Percentiles rank a stretch among this genome's conserved stretches.
Conservation (phyloP, 768 basidiomycete species). For the Russula griseocarnosa region DNA sequence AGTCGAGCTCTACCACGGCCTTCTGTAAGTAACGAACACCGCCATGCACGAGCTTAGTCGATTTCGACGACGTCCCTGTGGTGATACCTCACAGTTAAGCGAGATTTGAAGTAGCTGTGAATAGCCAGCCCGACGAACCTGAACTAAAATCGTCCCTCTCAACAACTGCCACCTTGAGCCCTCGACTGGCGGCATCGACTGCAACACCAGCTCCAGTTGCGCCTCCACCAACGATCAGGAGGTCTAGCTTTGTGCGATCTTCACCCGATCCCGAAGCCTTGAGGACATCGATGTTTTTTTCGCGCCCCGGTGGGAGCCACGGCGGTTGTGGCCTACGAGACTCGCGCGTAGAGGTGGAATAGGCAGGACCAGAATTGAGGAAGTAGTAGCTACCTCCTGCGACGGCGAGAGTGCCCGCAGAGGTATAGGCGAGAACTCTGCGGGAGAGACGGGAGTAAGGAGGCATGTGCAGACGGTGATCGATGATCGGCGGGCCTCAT, state of each 20-base stretch:
- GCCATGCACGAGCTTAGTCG: constrained; percentile 97
- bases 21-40: constrained; percentile 98
- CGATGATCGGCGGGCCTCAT: too few relatives aligned
- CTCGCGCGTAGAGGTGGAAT: constrained; percentile 58
- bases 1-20: constrained; percentile 91
- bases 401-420: constrained; percentile 50
- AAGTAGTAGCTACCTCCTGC: constrained; percentile 64
- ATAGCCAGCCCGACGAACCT: constrained; percentile 44
- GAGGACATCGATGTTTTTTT: constrained; percentile 60
- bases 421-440: constrained; percentile 49
- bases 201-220: constrained; percentile 97
- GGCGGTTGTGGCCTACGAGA: constrained; percentile 69
- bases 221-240: constrained; percentile 87
- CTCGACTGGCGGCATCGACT: constrained; percentile 88
- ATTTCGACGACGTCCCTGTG: constrained; percentile 90
- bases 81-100: not conserved
- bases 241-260: constrained; percentile 61
- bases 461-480: constrained; percentile 24
- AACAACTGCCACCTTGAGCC: constrained; percentile 88
- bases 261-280: constrained; percentile 39
- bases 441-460: constrained; percentile 47
- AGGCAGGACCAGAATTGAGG: constrained; percentile 68
- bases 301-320: constrained; percentile 72
- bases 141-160: constrained; percentile 90
- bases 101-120: not conserved